phyloP scores from a whole-genome alignment of 2,329 filamentous ascomycete genomes.

The Fusarium sublunatum region DNA sequence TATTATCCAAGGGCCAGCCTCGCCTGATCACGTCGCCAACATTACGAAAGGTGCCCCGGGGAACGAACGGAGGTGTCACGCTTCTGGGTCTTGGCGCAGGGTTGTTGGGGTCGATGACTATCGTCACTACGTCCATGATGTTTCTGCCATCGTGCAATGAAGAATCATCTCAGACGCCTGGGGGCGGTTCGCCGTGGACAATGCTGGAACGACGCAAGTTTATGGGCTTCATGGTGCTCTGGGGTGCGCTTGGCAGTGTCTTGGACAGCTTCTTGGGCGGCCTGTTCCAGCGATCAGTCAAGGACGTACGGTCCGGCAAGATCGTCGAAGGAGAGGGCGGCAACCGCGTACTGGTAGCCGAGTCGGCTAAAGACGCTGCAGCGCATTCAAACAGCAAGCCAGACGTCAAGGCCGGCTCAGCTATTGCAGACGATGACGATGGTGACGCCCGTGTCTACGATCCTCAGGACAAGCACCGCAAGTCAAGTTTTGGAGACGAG shows the following conservation, averaged over 20 bases:
- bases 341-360: constrained; percentile 63
- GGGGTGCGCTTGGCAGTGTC: constrained; percentile 83
- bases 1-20: constrained; percentile 79
- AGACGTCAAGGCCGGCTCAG: constrained; percentile 54
- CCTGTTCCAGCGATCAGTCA: constrained; percentile 84
- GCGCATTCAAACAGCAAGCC: constrained; percentile 51
- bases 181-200: constrained; percentile 63
- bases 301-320: constrained; percentile 84
- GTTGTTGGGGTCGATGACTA: constrained; percentile 76
- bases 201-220: constrained; percentile 58
- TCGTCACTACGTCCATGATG: constrained; percentile 71
- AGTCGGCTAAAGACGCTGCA: constrained; percentile 42
- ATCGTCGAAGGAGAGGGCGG: constrained; percentile 90
- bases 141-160: constrained; percentile 75
- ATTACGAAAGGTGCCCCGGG: constrained; percentile 82
- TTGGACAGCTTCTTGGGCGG: constrained; percentile 91
- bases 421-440: constrained; percentile 51
- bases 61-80: constrained; percentile 95
- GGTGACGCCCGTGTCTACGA: constrained; percentile 60
- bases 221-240: constrained; percentile 71
- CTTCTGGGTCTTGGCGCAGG: constrained; percentile 78
- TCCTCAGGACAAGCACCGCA: constrained; percentile 60
- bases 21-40: constrained; percentile 85
- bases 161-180: constrained; percentile 52
- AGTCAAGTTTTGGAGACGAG: constrained; percentile 64